Conservation (phyloP, 768 basidiomycete species). For the Hydnum rufescens region DNA sequence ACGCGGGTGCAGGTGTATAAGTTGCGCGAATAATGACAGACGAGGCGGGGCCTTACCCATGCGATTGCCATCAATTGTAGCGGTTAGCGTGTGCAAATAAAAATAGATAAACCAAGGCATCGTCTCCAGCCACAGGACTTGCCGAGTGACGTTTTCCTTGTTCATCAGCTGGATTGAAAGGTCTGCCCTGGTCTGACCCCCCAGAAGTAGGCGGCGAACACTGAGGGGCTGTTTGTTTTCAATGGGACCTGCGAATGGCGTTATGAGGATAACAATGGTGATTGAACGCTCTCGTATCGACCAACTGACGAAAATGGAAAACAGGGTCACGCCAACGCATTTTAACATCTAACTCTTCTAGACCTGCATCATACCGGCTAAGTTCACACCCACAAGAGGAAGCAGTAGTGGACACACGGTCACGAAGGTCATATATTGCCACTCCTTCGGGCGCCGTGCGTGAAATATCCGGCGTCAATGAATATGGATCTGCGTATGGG, state of each 20-base stretch:
- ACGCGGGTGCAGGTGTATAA: background rate
- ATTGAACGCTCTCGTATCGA: too few species aligned
- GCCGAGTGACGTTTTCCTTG: conserved; percentile 24
- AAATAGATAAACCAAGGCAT: conserved; percentile 87
- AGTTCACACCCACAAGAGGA: conserved; percentile 8
- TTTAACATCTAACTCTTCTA: conserved; percentile 32
- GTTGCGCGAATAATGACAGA: background rate
- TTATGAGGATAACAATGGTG: too few species aligned
- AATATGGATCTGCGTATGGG: conserved; percentile 18
- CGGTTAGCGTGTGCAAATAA: conserved; percentile 59
- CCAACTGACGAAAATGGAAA: too few species aligned
- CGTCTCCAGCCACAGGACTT: conserved; percentile 64
- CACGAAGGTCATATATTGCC: conserved; percentile 31
- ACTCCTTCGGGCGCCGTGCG: background rate
- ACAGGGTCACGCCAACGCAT: conserved; percentile 46
- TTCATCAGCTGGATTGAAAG: conserved; percentile 53
- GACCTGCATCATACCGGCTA: conserved; percentile 15
- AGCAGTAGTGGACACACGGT: conserved; percentile 22
- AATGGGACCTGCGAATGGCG: too few species aligned
- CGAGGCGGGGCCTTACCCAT: conserved; percentile 5
- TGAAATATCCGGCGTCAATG: background rate
- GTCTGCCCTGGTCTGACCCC: conserved; percentile 57
- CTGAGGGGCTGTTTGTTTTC: conserved; percentile 33
- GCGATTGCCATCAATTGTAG: conserved; percentile 26
- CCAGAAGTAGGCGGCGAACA: conserved; percentile 49